Base-by-base conservation (phyloP, 306 rosid species). In the Comarum palustre region DNA sequence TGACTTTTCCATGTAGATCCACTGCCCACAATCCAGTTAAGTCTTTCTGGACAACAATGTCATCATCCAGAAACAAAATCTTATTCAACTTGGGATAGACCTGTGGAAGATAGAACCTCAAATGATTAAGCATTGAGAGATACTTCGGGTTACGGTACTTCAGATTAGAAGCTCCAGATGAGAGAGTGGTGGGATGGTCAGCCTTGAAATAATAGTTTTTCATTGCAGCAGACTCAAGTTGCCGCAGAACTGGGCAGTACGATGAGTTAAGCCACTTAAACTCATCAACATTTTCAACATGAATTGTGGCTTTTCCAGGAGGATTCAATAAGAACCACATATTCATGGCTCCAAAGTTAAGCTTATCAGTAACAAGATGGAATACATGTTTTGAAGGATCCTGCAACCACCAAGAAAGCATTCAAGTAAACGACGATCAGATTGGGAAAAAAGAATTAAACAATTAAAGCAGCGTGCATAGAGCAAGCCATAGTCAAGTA, bases 291-390 rank as follows among this genome's bases (percentile, higher is more conserved):
- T 95, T 95, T 77, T 95, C 92, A 72, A 95, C 96, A 75, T 90
- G 90, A 50, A 95, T 86, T 34, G 96, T 87, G 57, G 96, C 99
- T 82, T 91, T 90, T 73, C 96, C 90, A 59, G 99, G 97, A 80
- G 99, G 92, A 74, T 95, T 95, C 84, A 85, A 83, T 71, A 91
- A 92, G 87, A 95, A 95, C 99, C 99, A 95, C 97, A 95, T 90
- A 73, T 79, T 95, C 96, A 95, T 88, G 77, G 99, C 99, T 79
- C 96, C 99, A 86, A 88, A 87, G 75, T 95, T 91, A 68, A 95
- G 96, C 82, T 90, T 90, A 82, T 91, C 97, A 19, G 97, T 88
- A 74, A 95, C 99, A 51, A 91, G 83, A 79, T 95, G 99, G 75
- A 95, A 90, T 79, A 91, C 99, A 76, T 95, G 96, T 77, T 88